Base-by-base conservation (phyloP, 768 basidiomycete genomes). In the Boletus bicolor region DNA sequence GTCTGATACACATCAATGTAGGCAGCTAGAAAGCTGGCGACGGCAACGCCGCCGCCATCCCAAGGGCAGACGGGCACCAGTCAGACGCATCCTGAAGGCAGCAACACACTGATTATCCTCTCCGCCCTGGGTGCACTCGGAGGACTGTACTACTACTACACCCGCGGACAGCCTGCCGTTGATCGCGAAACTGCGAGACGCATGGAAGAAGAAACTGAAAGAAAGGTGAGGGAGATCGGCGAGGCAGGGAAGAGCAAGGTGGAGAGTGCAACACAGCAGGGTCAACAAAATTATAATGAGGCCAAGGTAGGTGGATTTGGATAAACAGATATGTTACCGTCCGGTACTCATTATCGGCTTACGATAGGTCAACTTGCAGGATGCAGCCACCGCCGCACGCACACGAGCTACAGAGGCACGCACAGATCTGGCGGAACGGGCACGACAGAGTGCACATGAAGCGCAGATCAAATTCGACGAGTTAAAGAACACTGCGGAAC, bases 121-220 rank as follows among this genome's bases (percentile, higher is more conserved):
- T 63, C 72, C 17, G 69, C 71, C 12, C 55, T 65, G 35, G 73
- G 65, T 7, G 72, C 69, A 2, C 64, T 73, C 46, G 76, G 70
- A 4, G 75, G 66, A 12, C 56, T 72, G 37, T 77, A 75, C 59
- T 71, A 72, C 51, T 77, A 74, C 60, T 75, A 73, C 64, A 59
- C 64, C n/a, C 64, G 58, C 45, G 65, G 61, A 36, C 42, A 57
- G 24, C 54, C 59, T 35, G 62, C 57, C 1, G 51, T 66, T 34
- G 56, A 65, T 44, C 64, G 59, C 21, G 64, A 66, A 43, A 41
- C 44, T 17, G 68, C 63, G n/a, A 61, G 69, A 44, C 64, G 59
- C 14, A 68, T 69, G n/a, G 73, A 75, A 61, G 74, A 69, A 50
- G 69, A 69, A 28, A 30, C 64, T 17, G 69, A 67, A 44, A 57